Conservation (phyloP, 345 rosid species). For the Viola odorata region DNA sequence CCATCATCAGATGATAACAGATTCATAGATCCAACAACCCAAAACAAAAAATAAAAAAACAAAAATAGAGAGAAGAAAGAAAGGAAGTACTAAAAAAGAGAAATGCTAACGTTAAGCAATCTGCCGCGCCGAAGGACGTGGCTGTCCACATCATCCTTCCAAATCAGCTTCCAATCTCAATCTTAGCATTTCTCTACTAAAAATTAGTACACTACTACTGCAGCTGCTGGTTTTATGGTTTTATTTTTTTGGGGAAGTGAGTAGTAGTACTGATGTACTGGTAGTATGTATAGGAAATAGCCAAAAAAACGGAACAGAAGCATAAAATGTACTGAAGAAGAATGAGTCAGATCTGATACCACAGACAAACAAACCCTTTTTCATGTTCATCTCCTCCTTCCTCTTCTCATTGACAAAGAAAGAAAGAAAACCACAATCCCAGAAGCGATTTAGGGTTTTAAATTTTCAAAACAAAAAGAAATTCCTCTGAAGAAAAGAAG, state of each 20-base stretch:
- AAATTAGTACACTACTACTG: too few relatives aligned
- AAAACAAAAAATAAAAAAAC: background rate
- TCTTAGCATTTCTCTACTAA: conserved; percentile 10
- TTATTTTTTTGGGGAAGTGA: background rate
- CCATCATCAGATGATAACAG: too few relatives aligned
- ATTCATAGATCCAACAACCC: too few relatives aligned
- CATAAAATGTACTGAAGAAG: conserved; percentile 8
- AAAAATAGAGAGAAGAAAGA: background rate
- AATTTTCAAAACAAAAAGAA: background rate
- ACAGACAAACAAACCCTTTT: conserved; percentile 23
- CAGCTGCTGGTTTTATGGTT: background rate
- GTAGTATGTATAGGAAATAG: background rate
- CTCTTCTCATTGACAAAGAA: conserved; percentile 11
- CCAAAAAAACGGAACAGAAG: conserved; percentile 1
- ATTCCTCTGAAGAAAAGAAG: background rate
- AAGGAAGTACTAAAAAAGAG: too few relatives aligned
- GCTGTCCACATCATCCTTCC: too few relatives aligned
- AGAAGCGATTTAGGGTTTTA: conserved; percentile 31
- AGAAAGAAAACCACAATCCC: conserved; percentile 1
- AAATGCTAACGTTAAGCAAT: too few relatives aligned
- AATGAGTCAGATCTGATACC: conserved; percentile 51
- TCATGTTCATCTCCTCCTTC: conserved; percentile 10
- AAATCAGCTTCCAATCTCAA: background rate
- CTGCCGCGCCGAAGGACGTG: too few relatives aligned
- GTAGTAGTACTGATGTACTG: background rate